These are phyloP conservation scores for Ceratocystis papillata DNA, from an alignment of 2,329 filamentous ascomycete species.

Conservation along the genomic window DNA sequence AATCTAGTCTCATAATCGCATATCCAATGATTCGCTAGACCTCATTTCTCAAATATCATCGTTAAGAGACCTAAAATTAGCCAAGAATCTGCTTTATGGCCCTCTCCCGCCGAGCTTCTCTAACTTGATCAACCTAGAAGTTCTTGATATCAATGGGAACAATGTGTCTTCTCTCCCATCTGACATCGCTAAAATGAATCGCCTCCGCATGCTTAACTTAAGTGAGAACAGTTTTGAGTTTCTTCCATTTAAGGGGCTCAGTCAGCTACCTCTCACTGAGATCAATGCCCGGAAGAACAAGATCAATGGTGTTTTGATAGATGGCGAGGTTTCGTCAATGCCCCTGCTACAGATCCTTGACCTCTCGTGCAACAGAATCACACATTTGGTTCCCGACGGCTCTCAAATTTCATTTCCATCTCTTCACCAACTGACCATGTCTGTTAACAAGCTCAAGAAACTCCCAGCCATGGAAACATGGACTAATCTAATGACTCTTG, in stretches of 20 bases:
- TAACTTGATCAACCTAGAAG: slow-evolving; percentile 58
- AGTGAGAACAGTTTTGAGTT: slow-evolving; percentile 64
- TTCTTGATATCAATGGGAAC: slow-evolving; percentile 73
- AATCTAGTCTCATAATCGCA: slow-evolving; percentile 62
- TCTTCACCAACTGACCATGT: slow-evolving; percentile 63
- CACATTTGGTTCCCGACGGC: slow-evolving; percentile 38
- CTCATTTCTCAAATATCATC: slow-evolving; percentile 61
- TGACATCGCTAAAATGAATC: slow-evolving; percentile 53
- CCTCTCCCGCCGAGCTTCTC: slow-evolving; percentile 53
- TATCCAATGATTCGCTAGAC: slow-evolving; percentile 61
- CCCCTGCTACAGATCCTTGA: slow-evolving; percentile 63
- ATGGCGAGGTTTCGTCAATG: slow-evolving; percentile 47
- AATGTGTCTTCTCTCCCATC: slow-evolving; percentile 60
- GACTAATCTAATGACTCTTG: slow-evolving; percentile 59
- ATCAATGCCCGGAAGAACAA: slow-evolving; percentile 68
- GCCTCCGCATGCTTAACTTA: slow-evolving; percentile 66
- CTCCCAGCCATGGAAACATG: slow-evolving; percentile 68
- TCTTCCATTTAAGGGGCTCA: slow-evolving; percentile 59
- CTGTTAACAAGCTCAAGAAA: slow-evolving; percentile 63
- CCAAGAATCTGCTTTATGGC: slow-evolving; percentile 64
- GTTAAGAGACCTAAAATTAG: slow-evolving; percentile 70
- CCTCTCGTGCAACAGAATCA: slow-evolving; percentile 64
- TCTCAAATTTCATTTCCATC: slow-evolving; percentile 53
- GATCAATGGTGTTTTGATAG: slow-evolving; percentile 61
- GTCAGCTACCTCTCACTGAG: slow-evolving; percentile 59